Evolutionary conservation across 2,329 filamentous ascomycete species (phyloP), one percentile per base, ranked within the genome.

Genomic region (Aspergillus pseudotamarii): DNA sequence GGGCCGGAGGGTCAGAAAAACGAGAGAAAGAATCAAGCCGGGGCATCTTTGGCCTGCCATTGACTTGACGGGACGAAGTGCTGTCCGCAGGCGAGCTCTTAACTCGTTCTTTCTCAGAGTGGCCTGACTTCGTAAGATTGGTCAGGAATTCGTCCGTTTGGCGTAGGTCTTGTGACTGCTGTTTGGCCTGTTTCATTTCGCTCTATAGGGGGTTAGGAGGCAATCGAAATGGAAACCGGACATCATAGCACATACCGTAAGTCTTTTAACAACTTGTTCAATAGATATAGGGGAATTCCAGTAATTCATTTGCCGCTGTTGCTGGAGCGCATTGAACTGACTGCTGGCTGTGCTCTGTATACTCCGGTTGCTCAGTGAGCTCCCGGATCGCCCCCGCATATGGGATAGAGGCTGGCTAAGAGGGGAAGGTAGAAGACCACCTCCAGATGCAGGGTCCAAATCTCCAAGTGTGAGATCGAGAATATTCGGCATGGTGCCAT

Each of bases 381-480:
- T 92, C 48, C 87, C 86, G 16, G 86, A 85, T 72, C 92, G 86
- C 10, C 90, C 90, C 65, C 92, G 87, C 72, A 90, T 85, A 63
- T 91, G 89, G 19, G 80, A 80, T 64, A 88, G 74, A 64, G 90
- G 85, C 43, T 89, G 86, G 54, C 89, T 88, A 58, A 87, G 85
- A 6, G 89, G 85, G 6, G 88, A 87, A 66, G 91, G 87, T 79
- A 94, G 86, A 78, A 94, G 86, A 36, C 86, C 86, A 64, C 88
- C 88, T 66, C 92, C 91, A 28, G 91, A 87, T 4, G 83, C 83
- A 16, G 92, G 91, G 74, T 97, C 93, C 34, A 98, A 83, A 72
- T 98, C 94, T 54, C 93, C 93, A 80, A 97, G 96, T 72, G 91
- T 96, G 81, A 97, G 89, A 73, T 97, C 93, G 70, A 96, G 79